A percentile compares a stretch with the other conserved stretches of the same genome.
Conservation (phyloP, 768 basidiomycete genomes). For the Phallus indusiatus region DNA sequence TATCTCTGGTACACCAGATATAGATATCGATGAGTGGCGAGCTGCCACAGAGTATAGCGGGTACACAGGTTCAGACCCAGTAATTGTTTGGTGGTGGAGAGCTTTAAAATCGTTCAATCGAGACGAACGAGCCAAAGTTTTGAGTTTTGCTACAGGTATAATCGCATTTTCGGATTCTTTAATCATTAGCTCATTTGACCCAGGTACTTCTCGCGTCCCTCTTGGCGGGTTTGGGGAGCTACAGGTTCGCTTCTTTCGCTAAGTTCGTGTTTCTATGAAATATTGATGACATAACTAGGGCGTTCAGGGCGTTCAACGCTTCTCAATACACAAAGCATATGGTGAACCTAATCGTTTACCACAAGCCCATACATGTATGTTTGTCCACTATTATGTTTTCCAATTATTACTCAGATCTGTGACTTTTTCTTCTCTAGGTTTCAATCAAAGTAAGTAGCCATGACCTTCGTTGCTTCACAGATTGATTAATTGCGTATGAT, state of each 20-base stretch:
- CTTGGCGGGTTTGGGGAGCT: constrained; percentile 90
- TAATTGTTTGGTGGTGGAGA: constrained; percentile 99
- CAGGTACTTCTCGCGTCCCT: constrained; percentile 81
- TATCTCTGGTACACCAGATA: constrained; percentile 96
- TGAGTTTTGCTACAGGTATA: constrained; percentile 81
- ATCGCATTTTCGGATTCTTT: background rate
- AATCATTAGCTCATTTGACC: background rate
- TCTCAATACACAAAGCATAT: constrained; percentile 93
- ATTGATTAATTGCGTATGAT: constrained; percentile 16
- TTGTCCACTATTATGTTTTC: background rate
- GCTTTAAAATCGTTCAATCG: constrained; percentile 95
- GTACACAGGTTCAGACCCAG: constrained; percentile 82
- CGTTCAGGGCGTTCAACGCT: constrained; percentile 87
- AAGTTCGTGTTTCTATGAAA: background rate
- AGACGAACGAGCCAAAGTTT: constrained; percentile 91
- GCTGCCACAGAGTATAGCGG: constrained; percentile 88
- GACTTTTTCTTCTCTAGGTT: constrained; percentile 40
- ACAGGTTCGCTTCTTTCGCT: constrained; percentile 33
- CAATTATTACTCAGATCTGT: constrained; percentile 11
- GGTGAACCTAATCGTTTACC: constrained; percentile 77
- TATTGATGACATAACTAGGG: constrained; percentile 34
- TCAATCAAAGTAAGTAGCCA: constrained; percentile 57
- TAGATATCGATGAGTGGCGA: constrained; percentile 97
- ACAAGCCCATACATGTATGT: constrained; percentile 79
- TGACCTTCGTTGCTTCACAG: background rate